Conservation (phyloP, 345 rosid species). For the Geranium rotundifolium region DNA sequence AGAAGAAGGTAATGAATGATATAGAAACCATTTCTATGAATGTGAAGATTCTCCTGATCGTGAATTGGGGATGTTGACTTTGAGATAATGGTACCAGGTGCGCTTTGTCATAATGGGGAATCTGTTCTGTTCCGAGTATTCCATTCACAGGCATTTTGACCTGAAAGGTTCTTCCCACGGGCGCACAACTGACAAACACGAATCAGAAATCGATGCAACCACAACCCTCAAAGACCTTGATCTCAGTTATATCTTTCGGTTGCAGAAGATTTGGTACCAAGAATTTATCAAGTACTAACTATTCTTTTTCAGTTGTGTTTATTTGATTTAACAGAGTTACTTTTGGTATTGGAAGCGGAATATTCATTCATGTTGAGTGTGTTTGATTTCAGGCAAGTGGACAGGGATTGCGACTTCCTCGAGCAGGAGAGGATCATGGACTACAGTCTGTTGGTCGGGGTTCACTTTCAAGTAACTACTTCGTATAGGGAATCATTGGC, state of each 20-base stretch:
- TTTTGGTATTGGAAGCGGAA: neutral
- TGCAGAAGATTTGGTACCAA: slow-evolving; percentile 71
- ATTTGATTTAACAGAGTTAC: too few species aligned
- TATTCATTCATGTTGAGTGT: neutral
- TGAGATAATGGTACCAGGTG: slow-evolving; percentile 37
- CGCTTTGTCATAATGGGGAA: slow-evolving; percentile 94
- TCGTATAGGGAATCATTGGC: slow-evolving; percentile 22
- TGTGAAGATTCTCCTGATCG: neutral
- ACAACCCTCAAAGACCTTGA: too few species aligned
- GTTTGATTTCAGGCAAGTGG: slow-evolving; percentile 70
- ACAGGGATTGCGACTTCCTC: slow-evolving; percentile 84
- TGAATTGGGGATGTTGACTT: slow-evolving; percentile 3
- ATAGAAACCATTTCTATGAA: neutral
- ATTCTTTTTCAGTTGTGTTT: neutral
- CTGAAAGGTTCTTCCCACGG: slow-evolving; percentile 98
- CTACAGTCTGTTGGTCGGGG: slow-evolving; percentile 79
- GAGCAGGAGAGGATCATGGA: slow-evolving; percentile 97
- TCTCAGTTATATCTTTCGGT: slow-evolving; percentile 62
- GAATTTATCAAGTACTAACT: slow-evolving; percentile 69
- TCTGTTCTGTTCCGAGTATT: slow-evolving; percentile 61
- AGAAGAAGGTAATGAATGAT: slow-evolving; percentile 58
- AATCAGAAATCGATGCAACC: slow-evolving; percentile 76
- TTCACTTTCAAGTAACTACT: slow-evolving; percentile 64
- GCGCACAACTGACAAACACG: slow-evolving; percentile 68
- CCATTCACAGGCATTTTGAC: slow-evolving; percentile 83